These are phyloP conservation scores for Parastagonospora avenae DNA, from an alignment of 2,329 filamentous ascomycete genomes.

Conservation along the genomic window DNA sequence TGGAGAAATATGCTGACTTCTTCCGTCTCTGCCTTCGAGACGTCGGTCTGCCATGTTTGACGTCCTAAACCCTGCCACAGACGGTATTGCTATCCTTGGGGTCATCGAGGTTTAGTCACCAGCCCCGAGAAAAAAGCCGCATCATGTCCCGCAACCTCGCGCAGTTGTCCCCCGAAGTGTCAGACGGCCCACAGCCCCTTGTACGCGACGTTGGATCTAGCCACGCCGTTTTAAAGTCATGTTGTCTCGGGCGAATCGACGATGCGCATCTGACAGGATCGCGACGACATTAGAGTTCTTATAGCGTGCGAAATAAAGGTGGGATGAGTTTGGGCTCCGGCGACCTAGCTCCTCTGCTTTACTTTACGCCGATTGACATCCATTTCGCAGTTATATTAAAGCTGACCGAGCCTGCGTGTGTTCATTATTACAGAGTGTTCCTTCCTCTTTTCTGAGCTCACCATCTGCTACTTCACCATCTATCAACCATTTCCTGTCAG, in stretches of 20 bases:
- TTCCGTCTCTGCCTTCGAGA: constrained; percentile 20
- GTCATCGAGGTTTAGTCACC: constrained; percentile 43
- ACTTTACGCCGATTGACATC: constrained; percentile 40
- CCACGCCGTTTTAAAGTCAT: constrained; percentile 21
- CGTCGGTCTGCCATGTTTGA: constrained; percentile 31
- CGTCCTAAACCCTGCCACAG: constrained; percentile 28
- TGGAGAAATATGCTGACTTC: constrained; percentile 29
- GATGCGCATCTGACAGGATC: constrained; percentile 22
- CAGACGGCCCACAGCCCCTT: constrained; percentile 29
- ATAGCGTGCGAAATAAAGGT: constrained; percentile 27
- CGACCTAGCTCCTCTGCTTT: constrained; percentile 35
- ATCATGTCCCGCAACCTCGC: constrained; percentile 40
- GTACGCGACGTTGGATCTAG: constrained; percentile 28
- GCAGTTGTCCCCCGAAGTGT: constrained; percentile 36
- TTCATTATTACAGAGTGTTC: constrained; percentile 15
- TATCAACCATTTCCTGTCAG: background rate
- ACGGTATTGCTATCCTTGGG: constrained; percentile 25
- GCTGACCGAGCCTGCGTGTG: constrained; percentile 38
- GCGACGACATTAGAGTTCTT: constrained; percentile 27
- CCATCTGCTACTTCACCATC: constrained; percentile 2
- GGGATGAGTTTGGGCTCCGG: constrained; percentile 39
- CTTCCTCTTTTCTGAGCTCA: constrained; percentile 20
- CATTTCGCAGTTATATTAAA: constrained; percentile 46
- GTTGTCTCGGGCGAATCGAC: constrained; percentile 33
- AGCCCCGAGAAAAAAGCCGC: constrained; percentile 36